Percentiles rank a stretch among this genome's conserved stretches.
These are phyloP conservation scores for Talaromyces atroroseus DNA, from an alignment of 2,329 filamentous ascomycete genomes.

Conservation along the genomic window DNA sequence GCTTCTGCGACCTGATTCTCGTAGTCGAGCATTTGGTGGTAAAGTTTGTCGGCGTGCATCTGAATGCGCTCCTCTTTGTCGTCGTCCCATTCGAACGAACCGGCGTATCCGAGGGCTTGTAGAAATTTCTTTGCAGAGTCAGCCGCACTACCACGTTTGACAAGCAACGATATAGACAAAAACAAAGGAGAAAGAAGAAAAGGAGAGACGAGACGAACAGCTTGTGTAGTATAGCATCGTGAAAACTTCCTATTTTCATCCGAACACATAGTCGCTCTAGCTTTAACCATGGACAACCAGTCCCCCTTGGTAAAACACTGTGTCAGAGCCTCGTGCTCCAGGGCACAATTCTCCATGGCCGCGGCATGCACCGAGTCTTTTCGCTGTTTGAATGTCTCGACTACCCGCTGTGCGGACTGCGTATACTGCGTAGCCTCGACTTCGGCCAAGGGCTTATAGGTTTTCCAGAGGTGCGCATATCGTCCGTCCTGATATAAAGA, in stretches of 20 bases:
- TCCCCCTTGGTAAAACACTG: slow-evolving; percentile 73
- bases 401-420: slow-evolving; percentile 75
- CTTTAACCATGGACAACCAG: slow-evolving; percentile 52
- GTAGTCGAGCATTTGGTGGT: slow-evolving; percentile 78
- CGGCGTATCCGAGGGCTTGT: slow-evolving; percentile 82
- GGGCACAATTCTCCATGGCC: slow-evolving; percentile 86
- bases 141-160: background rate
- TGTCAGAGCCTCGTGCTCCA: slow-evolving; percentile 77
- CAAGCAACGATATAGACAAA: background rate
- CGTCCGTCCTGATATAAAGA: slow-evolving; percentile 64
- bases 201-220: slow-evolving; percentile 46
- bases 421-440: slow-evolving; percentile 64
- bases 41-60: slow-evolving; percentile 90
- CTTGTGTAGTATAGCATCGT: slow-evolving; percentile 83
- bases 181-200: background rate
- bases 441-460: slow-evolving; percentile 67
- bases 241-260: slow-evolving; percentile 72
- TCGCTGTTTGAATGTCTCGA: slow-evolving; percentile 79
- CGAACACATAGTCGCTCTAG: slow-evolving; percentile 68
- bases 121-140: slow-evolving; percentile 63
- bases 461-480: slow-evolving; percentile 88
- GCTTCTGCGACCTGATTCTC: slow-evolving; percentile 66
- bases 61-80: slow-evolving; percentile 82
- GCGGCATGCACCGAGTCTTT: slow-evolving; percentile 71
- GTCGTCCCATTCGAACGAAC: slow-evolving; percentile 57